Evolutionary conservation across 176 grass and related monocot genomes (phyloP).

Genomic region (Zoysia japonica): DNA sequence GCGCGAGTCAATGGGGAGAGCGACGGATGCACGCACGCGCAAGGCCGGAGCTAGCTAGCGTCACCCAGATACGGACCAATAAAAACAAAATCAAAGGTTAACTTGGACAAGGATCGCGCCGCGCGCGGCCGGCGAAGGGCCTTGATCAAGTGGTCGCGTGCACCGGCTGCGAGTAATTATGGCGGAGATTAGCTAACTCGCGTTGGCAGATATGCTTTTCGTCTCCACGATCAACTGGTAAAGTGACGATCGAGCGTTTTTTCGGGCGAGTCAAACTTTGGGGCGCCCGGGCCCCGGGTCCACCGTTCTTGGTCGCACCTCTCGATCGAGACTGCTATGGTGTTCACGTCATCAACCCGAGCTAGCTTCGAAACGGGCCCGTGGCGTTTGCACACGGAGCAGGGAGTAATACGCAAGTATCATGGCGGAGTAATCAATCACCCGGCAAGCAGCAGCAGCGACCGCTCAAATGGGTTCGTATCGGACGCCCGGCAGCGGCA

Average conservation of each 20-base stretch:
- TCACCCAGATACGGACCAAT: constrained; percentile 14
- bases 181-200: constrained; percentile 8
- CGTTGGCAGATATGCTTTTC: constrained; percentile 47
- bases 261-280: constrained; percentile 51
- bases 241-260: not conserved
- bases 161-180: constrained; percentile 39
- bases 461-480: not conserved
- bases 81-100: constrained; percentile 22
- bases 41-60: not conserved
- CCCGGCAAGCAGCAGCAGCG: not conserved
- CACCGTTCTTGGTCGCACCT: constrained; percentile 20
- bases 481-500: too few species aligned
- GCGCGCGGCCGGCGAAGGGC: not conserved
- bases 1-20: constrained; percentile 40
- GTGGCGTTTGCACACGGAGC: not conserved
- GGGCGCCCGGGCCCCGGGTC: constrained; percentile 38
- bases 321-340: not conserved
- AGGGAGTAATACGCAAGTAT: too few species aligned
- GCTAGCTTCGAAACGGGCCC: not conserved
- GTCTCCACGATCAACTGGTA: constrained; percentile 21
- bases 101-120: constrained; percentile 33
- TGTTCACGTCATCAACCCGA: constrained; percentile 19
- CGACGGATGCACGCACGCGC: constrained; percentile 45
- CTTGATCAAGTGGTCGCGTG: constrained; percentile 28
- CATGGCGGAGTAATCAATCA: not conserved